These are phyloP conservation scores for Heliophila coronopifolia DNA, from an alignment of 441 rosid species.

Conservation along the genomic window DNA sequence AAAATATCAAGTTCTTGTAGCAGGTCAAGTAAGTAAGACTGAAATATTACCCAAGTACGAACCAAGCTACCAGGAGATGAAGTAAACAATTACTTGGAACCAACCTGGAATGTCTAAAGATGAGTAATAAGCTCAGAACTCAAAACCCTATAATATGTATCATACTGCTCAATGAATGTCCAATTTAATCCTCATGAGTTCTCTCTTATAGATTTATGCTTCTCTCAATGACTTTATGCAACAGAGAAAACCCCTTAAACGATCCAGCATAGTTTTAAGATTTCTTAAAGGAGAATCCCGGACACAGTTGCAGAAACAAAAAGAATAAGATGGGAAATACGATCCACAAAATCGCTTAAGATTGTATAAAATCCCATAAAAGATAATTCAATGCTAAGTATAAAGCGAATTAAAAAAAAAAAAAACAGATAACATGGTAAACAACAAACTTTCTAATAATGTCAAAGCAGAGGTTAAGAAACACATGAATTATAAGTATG, in stretches of 20 bases:
- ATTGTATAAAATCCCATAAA: background rate
- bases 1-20: too few relatives aligned
- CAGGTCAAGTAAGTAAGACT: too few relatives aligned
- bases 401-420: background rate
- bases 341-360: background rate
- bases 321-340: background rate
- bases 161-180: background rate
- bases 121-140: too few relatives aligned
- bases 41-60: too few relatives aligned
- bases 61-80: too few relatives aligned
- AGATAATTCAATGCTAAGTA: background rate
- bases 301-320: background rate
- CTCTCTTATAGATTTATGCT: background rate
- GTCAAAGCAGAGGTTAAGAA: background rate
- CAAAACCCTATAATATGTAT: too few relatives aligned
- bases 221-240: background rate
- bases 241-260: background rate
- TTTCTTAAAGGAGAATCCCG: background rate
- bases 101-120: too few relatives aligned
- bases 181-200: background rate
- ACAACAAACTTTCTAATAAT: background rate
- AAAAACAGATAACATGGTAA: background rate
- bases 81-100: too few relatives aligned
- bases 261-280: background rate
- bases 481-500: background rate